A percentile compares a stretch with the other conserved stretches of the same genome.
Conservation (phyloP, 2,329 filamentous ascomycete species). For the Sarocladiaceae sp. region DNA sequence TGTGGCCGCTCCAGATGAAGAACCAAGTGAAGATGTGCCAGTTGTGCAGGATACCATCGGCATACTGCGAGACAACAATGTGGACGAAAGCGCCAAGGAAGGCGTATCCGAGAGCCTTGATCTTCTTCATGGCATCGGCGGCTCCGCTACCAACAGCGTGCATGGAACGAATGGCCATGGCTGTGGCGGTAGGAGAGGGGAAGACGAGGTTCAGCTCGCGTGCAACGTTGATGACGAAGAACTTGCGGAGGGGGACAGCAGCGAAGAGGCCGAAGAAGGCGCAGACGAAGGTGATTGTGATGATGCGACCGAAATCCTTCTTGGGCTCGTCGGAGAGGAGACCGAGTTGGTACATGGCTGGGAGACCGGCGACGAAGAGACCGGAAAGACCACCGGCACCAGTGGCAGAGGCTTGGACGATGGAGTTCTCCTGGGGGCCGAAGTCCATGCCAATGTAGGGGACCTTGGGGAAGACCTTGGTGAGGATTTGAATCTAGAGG, state of each 20-base stretch:
- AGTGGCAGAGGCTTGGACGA: conserved; percentile 55
- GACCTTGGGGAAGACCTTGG: conserved; percentile 41
- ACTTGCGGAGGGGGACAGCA: conserved; percentile 59
- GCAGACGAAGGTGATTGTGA: conserved; percentile 57
- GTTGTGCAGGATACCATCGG: conserved; percentile 55
- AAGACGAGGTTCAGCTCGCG: conserved; percentile 57
- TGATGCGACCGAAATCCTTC: conserved; percentile 52
- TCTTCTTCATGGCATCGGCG: conserved; percentile 49
- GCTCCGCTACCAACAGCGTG: conserved; percentile 50
- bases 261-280: conserved; percentile 64
- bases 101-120: conserved; percentile 47
- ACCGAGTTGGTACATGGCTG: conserved; percentile 54
- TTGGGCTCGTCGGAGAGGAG: conserved; percentile 45
- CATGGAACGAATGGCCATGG: conserved; percentile 60
- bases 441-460: conserved; percentile 51
- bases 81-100: conserved; percentile 47
- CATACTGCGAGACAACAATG: conserved; percentile 55
- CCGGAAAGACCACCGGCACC: conserved; percentile 54
- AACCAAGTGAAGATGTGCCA: conserved; percentile 52
- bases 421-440: conserved; percentile 59
- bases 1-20: conserved; percentile 51
- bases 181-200: conserved; percentile 55
- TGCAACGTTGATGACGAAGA: conserved; percentile 64
- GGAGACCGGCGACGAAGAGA: conserved; percentile 56
- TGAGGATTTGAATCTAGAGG: conserved; percentile 28